Conservation (phyloP, 495 filamentous ascomycete species). For the Corynascus novoguineensis region DNA sequence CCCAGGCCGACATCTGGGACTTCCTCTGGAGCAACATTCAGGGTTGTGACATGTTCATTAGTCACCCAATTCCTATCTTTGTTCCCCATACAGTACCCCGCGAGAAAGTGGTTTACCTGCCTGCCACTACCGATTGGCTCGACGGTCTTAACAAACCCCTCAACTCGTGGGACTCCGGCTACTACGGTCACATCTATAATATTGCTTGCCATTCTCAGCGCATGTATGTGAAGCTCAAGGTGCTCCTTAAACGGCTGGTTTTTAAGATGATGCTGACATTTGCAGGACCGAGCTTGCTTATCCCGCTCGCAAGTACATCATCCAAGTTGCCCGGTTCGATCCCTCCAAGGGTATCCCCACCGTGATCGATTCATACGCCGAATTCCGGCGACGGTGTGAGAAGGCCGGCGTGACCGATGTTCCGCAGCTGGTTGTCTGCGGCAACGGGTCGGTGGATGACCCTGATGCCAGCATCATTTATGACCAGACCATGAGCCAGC, state of each 20-base stretch:
- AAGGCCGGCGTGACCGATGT: conserved; percentile 41
- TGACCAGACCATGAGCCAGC: conserved; percentile 60
- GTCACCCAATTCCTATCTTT: conserved; percentile 73
- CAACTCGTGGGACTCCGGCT: conserved; percentile 65
- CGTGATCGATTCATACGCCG: conserved; percentile 70
- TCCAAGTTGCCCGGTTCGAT: conserved; percentile 82
- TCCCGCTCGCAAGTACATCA: conserved; percentile 70
- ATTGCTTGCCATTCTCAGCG: conserved; percentile 52
- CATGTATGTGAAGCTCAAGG: conserved; percentile 42
- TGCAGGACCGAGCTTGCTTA: conserved; percentile 59
- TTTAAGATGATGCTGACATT: not conserved
- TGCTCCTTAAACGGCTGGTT: rapidly evolving
- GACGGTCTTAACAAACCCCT: conserved; percentile 83
- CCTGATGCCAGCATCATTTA: conserved; percentile 72
- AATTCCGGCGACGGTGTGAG: conserved; percentile 58
- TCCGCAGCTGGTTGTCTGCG: conserved; percentile 70
- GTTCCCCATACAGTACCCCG: conserved; percentile 64
- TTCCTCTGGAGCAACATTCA: conserved; percentile 72
- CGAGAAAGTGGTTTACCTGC: conserved; percentile 69
- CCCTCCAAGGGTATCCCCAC: conserved; percentile 81
- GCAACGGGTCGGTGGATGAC: conserved; percentile 81
- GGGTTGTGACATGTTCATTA: conserved; percentile 72
- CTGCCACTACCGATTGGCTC: conserved; percentile 83
- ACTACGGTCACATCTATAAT: conserved; percentile 74
- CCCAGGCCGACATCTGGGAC: conserved; percentile 71